phyloP scores from a whole-genome alignment of 1,284 basidiomycete species.

The Violaceomyces palustris region DNA sequence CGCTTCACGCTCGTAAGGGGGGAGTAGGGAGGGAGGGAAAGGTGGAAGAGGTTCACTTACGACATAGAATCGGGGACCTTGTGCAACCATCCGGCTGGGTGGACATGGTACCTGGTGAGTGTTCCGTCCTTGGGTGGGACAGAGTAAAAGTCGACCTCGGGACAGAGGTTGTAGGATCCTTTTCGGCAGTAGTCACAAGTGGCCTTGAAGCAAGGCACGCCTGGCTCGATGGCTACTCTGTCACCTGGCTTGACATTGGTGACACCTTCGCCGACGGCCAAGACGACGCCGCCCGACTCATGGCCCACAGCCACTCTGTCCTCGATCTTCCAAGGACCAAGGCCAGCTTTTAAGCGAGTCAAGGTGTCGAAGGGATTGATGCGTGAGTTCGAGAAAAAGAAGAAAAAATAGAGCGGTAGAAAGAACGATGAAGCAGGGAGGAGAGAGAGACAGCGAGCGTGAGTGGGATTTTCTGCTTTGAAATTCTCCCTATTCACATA shows the following conservation, averaged over 20 bases:
- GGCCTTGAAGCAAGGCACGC: constrained; percentile 56
- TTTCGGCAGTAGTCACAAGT: constrained; percentile 57
- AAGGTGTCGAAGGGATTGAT: no score
- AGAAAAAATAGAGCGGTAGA: no score
- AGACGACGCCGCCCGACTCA: constrained; percentile 46
- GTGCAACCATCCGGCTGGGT: constrained; percentile 60
- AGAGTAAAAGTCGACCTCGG: constrained; percentile 49
- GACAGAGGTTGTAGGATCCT: constrained; percentile 58
- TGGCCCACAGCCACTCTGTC: constrained; percentile 44
- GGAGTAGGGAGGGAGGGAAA: constrained; percentile 6
- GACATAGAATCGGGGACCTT: constrained; percentile 54
- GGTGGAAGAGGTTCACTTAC: background rate
- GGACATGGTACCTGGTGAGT: constrained; percentile 55
- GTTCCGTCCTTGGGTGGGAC: constrained; percentile 47
- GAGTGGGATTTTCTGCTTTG: no score
- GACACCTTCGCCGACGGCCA: constrained; percentile 45
- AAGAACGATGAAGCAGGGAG: no score
- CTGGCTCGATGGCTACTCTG: constrained; percentile 48
- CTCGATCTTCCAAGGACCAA: constrained; percentile 44
- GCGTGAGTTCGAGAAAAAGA: no score
- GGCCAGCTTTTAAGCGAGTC: no score
- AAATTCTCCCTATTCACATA: no score
- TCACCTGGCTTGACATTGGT: constrained; percentile 41
- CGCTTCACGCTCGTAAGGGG: no score
- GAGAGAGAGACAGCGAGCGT: no score